Evolutionary conservation across 2,329 filamentous ascomycete genomes (phyloP).

Genomic region (Scedosporium boydii): DNA sequence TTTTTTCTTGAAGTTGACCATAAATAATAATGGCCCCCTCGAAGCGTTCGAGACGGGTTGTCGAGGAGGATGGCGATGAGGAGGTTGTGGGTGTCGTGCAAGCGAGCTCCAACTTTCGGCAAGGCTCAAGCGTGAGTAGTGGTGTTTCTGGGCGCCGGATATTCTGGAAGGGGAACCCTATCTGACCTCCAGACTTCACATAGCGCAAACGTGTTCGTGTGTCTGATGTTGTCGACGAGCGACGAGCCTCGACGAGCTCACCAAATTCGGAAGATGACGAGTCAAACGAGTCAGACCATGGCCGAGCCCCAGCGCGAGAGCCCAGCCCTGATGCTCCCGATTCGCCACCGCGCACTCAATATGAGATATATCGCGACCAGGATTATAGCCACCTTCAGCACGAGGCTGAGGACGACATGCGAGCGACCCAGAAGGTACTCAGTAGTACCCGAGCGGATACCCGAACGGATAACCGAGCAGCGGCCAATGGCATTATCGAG

Average conservation of each 20-base stretch:
- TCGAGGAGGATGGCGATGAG: conserved; percentile 24
- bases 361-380: conserved; percentile 50
- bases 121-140: conserved; percentile 19
- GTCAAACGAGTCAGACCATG: conserved; percentile 15
- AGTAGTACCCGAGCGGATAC: conserved; percentile 32
- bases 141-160: neutral
- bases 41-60: conserved; percentile 33
- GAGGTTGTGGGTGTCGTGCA: conserved; percentile 25
- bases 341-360: conserved; percentile 45
- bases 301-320: conserved; percentile 14
- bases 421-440: conserved; percentile 52
- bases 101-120: conserved; percentile 30
- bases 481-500: conserved; percentile 81
- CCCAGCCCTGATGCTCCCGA: conserved; percentile 13
- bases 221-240: conserved; percentile 15
- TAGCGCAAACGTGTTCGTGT: conserved; percentile 25
- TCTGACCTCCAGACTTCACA: conserved; percentile 4
- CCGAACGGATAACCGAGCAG: conserved; percentile 60
- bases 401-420: conserved; percentile 48
- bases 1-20: neutral
- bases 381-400: conserved; percentile 49
- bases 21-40: conserved; percentile 17
- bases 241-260: conserved; percentile 4
- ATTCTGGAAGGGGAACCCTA: neutral
- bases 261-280: conserved; percentile 11